phyloP scores from a whole-genome alignment of 2,329 filamentous ascomycete genomes.

The Ascocoryne sarcoides region DNA sequence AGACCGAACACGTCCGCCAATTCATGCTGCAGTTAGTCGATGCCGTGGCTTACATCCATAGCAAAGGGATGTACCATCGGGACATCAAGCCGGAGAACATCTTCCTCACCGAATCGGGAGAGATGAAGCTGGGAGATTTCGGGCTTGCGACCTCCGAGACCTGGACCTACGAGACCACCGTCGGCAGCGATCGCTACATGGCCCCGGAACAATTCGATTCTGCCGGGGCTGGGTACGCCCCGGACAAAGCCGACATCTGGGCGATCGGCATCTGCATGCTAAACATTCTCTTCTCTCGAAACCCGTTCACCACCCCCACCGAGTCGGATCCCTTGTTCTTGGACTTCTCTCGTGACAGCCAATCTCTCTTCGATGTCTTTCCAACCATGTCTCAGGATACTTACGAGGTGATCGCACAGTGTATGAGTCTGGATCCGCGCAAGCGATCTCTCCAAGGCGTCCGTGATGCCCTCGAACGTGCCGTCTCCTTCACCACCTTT shows the following conservation, averaged over 20 bases:
- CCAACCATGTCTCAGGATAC: constrained; percentile 98
- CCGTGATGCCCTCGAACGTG: constrained; percentile 68
- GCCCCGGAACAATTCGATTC: constrained; percentile 96
- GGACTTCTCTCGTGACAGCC: constrained; percentile 87
- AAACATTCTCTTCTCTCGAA: constrained; percentile 93
- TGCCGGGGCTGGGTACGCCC: constrained; percentile 77
- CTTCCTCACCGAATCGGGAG: constrained; percentile 76
- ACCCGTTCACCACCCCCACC: constrained; percentile 87
- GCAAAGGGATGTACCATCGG: constrained; percentile 85
- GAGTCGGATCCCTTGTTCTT: constrained; percentile 87
- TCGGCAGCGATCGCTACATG: constrained; percentile 98
- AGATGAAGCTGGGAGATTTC: constrained; percentile 96
- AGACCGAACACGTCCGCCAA: constrained; percentile 92
- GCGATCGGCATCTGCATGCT: constrained; percentile 93
- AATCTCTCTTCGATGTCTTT: constrained; percentile 96
- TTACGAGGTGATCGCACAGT: constrained; percentile 84
- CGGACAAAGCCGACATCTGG: constrained; percentile 91
- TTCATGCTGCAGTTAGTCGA: constrained; percentile 95
- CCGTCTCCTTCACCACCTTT: constrained; percentile 85
- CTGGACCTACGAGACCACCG: constrained; percentile 87
- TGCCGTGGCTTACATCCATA: constrained; percentile 83
- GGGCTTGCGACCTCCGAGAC: constrained; percentile 81
- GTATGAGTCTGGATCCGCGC: constrained; percentile 81
- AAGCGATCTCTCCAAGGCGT: constrained; percentile 76
- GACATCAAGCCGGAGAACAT: constrained; percentile 99